Evolutionary conservation across 352 stramenopile species (phyloP).

Genomic region (Pythium chondricola): DNA sequence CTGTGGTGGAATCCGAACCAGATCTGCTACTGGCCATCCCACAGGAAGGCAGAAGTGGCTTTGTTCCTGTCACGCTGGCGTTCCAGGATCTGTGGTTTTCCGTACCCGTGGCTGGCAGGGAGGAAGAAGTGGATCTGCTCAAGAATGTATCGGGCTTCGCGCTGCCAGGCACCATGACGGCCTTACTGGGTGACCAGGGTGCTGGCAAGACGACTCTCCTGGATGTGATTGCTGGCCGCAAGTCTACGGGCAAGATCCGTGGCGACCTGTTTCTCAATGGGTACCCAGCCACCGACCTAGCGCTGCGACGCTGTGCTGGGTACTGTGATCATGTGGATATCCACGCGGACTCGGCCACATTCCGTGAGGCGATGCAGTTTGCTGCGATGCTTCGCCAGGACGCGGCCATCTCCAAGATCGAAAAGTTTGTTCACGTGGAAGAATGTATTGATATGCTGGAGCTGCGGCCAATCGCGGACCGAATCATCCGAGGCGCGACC

Average conservation of each 20-base stretch:
- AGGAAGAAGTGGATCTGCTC: conserved; percentile 52
- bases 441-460: conserved; percentile 31
- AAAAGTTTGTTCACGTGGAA: conserved; percentile 24
- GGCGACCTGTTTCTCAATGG: conserved; percentile 47
- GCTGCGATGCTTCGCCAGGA: conserved; percentile 55
- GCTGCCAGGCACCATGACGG: conserved; percentile 32
- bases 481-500: conserved; percentile 20
- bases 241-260: conserved; percentile 50
- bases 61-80: conserved; percentile 23
- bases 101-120: conserved; percentile 11
- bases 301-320: conserved; percentile 15
- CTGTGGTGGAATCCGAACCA: conserved; percentile 1
- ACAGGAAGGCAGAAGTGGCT: conserved; percentile 12
- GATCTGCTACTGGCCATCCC: conserved; percentile 14
- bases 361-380: conserved; percentile 84
- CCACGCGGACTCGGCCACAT: conserved; percentile 69
- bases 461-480: conserved; percentile 19
- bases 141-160: conserved; percentile 28
- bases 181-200: conserved; percentile 38
- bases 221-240: conserved; percentile 87
- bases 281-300: conserved; percentile 16
- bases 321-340: conserved; percentile 23
- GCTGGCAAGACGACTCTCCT: conserved; percentile 89
- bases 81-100: conserved; percentile 34
- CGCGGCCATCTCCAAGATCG: conserved; percentile 12